phyloP scores from a whole-genome alignment of 2,329 filamentous ascomycete genomes.

The Colletotrichum paranaense region DNA sequence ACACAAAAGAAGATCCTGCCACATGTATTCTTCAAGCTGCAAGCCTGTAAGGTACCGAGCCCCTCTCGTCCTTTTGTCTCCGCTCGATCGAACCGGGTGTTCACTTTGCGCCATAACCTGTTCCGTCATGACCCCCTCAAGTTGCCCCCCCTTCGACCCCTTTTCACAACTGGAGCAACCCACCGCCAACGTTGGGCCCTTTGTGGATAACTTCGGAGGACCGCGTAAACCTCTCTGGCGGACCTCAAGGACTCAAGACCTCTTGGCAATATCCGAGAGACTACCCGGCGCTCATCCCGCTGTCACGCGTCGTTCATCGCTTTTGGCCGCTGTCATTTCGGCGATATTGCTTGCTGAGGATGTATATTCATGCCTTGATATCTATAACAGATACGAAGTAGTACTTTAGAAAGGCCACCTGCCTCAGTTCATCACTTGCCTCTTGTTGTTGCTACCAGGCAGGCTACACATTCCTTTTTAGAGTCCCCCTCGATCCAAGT shows the following conservation, averaged over 20 bases:
- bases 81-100: neutral
- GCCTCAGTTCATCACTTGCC: slow-evolving; percentile 6
- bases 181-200: slow-evolving; percentile 23
- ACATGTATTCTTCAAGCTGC: neutral
- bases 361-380: neutral
- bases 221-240: neutral
- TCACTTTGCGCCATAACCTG: neutral
- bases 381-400: neutral
- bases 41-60: neutral
- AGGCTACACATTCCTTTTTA: slow-evolving; percentile 16
- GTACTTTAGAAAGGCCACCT: slow-evolving; percentile 30
- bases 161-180: neutral
- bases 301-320: neutral
- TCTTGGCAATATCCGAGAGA: slow-evolving; percentile 12
- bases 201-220: slow-evolving; percentile 24
- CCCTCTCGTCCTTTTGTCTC: neutral
- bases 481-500: neutral
- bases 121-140: neutral
- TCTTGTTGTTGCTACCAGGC: neutral
- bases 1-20: neutral
- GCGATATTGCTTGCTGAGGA: slow-evolving; percentile 22
- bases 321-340: slow-evolving; percentile 15
- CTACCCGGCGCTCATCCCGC: neutral
- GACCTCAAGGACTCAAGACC: neutral
- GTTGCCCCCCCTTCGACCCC: neutral